A percentile compares a stretch with the other conserved stretches of the same genome.
Evolutionary conservation across 2,329 filamentous ascomycete species (phyloP).

Genomic region (Talaromyces marneffei): DNA sequence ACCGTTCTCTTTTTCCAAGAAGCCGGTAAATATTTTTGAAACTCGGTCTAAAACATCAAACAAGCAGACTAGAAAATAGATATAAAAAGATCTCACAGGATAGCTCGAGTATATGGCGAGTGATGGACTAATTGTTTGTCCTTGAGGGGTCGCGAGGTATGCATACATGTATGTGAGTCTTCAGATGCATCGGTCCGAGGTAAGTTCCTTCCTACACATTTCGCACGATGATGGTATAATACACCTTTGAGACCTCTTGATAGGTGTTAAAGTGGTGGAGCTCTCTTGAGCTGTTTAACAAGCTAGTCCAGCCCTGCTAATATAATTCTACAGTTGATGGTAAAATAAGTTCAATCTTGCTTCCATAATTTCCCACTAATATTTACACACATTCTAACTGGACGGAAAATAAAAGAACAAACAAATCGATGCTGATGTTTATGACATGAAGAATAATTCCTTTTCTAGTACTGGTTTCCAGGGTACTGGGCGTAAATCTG

Average conservation of each 20-base stretch:
- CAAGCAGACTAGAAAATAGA: background rate
- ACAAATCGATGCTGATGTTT: background rate
- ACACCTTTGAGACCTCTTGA: background rate
- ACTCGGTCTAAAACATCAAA: too few relatives aligned
- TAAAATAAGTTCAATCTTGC: background rate
- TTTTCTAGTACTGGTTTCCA: constrained; percentile 31
- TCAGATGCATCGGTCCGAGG: background rate
- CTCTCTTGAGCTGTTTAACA: background rate
- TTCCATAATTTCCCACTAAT: constrained; percentile 10
- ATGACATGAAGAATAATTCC: background rate
- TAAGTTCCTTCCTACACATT: background rate
- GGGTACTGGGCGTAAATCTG: constrained; percentile 41
- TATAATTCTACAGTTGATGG: background rate
- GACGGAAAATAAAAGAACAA: background rate
- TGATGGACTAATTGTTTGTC: background rate
- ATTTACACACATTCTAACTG: constrained; percentile 14
- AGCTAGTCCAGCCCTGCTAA: too few relatives aligned
- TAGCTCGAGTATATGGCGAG: background rate
- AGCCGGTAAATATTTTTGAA: too few relatives aligned
- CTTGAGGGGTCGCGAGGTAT: background rate
- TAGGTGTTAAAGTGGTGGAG: background rate
- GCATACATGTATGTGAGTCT: background rate
- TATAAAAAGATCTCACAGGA: background rate
- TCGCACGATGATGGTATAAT: background rate
- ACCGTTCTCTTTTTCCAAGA: too few relatives aligned